phyloP scores from a whole-genome alignment of 345 rosid species.

The Triadica sebifera region DNA sequence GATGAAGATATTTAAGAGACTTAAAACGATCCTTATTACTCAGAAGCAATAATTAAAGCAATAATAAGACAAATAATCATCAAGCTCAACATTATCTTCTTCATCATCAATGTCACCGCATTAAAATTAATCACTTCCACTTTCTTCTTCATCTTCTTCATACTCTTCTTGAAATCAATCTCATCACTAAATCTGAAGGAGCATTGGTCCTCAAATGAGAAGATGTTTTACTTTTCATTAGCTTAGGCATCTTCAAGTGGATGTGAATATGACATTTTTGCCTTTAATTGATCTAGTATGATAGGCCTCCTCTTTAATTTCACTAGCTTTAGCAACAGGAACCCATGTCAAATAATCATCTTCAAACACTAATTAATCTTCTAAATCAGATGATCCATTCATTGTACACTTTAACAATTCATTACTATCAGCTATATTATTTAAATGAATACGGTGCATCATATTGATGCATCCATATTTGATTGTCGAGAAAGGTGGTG shows the following conservation, averaged over 20 bases:
- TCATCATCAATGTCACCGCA: neutral
- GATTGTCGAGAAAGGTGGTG: neutral
- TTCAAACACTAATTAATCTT: neutral
- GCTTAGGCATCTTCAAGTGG: neutral
- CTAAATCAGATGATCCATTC: neutral
- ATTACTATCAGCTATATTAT: neutral
- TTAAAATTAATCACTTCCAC: neutral
- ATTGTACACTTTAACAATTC: neutral
- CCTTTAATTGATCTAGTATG: neutral
- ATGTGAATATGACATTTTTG: neutral
- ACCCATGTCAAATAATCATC: neutral
- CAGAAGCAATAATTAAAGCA: neutral
- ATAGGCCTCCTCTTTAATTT: neutral
- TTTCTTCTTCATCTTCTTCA: neutral
- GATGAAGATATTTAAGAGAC: neutral
- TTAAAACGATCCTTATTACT: too few species aligned
- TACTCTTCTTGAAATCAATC: neutral
- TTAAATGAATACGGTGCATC: neutral
- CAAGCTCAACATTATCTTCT: neutral
- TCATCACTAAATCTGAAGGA: neutral
- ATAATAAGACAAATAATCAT: neutral
- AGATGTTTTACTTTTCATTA: neutral
- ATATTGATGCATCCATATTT: neutral
- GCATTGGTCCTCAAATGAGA: neutral
- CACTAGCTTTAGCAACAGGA: neutral